Conservation (phyloP, 305 asterid species). For the Petunia hybrid region DNA sequence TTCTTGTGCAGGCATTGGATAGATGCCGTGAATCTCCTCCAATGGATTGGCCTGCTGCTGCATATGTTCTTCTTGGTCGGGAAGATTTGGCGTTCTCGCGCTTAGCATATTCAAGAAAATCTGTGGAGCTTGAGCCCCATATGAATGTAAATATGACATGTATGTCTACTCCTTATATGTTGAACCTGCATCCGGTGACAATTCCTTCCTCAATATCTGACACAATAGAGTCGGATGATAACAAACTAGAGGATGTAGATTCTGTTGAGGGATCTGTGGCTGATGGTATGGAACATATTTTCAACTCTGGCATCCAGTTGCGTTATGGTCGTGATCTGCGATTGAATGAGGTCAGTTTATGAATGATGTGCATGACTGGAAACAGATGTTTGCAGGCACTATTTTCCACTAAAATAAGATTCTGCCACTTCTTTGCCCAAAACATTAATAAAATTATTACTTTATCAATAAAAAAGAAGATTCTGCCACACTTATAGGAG, state of each 20-base stretch:
- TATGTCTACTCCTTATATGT: constrained; percentile 87
- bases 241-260: constrained; percentile 77
- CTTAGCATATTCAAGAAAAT: constrained; percentile 63
- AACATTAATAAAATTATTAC: too few relatives aligned
- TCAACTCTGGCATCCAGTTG: constrained; percentile 85
- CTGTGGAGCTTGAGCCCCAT: constrained; percentile 58
- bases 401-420: not conserved
- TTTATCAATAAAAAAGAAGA: too few relatives aligned
- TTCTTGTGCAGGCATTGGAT: constrained; percentile 72
- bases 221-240: constrained; percentile 67
- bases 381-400: constrained; percentile 16
- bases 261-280: constrained; percentile 70
- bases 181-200: constrained; percentile 86
- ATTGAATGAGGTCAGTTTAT: constrained; percentile 78
- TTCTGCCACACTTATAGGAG: constrained; percentile 2
- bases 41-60: constrained; percentile 92
- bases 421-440: too few relatives aligned
- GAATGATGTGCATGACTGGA: constrained; percentile 12
- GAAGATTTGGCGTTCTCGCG: constrained; percentile 89
- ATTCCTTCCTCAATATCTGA: constrained; percentile 89
- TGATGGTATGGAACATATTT: constrained; percentile 98
- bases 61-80: constrained; percentile 94
- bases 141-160: constrained; percentile 67
- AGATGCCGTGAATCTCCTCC: constrained; percentile 98
- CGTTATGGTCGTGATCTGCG: constrained; percentile 97